Base-by-base conservation (phyloP, 1,139 yeast genomes). In the Yamadazyma siamensis region DNA sequence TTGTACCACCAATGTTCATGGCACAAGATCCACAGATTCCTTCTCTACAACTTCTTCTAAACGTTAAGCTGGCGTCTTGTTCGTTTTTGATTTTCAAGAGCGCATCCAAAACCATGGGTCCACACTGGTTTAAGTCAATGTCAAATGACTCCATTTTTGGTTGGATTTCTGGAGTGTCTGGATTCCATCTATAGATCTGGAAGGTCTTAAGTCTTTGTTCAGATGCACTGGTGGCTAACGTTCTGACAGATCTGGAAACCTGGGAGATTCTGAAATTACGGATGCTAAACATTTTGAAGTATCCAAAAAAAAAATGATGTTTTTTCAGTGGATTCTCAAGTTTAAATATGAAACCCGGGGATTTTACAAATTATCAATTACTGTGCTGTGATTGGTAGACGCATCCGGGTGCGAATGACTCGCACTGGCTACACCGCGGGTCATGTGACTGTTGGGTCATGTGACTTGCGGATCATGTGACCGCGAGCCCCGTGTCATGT, bases 21-120 rank as follows among this genome's bases (percentile, higher is more conserved):
- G 99, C 99, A 73, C 99, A 91, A 4, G 97, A 91, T 29, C 99
- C 99, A 70, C 99, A 91, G 49, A 91, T 94, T 52, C 99, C 99
- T 67, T 91, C 99, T 72, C 99, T 89, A 70, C 98, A 91, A 31
- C 97, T 88, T 66, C 98, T 82, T 72, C 99, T 82, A 65, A 91
- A 84, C 4, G 98, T 91, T 56, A 91, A 76, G 19, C 97, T 85
- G 24, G 97, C 65, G 60, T 91, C 99, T 60, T 87, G 94, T 63
- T 91, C 98, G 61, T 88, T 88, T 68, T 91, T 91, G 63, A 91
- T 88, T 65, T 89, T 91, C 50, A 91, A 64, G 43, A 91, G 65
- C 24, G 98, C 98, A 62, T 91, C 99, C 55, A 91, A 74, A 33
- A 94, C 86, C 98, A 91, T 91, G 39, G 98, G 98, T 40, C 99